A percentile compares a stretch with the other conserved stretches of the same genome.
These are phyloP conservation scores for Lachnellula occidentalis DNA, from an alignment of 2,329 filamentous ascomycete genomes.

Conservation along the genomic window DNA sequence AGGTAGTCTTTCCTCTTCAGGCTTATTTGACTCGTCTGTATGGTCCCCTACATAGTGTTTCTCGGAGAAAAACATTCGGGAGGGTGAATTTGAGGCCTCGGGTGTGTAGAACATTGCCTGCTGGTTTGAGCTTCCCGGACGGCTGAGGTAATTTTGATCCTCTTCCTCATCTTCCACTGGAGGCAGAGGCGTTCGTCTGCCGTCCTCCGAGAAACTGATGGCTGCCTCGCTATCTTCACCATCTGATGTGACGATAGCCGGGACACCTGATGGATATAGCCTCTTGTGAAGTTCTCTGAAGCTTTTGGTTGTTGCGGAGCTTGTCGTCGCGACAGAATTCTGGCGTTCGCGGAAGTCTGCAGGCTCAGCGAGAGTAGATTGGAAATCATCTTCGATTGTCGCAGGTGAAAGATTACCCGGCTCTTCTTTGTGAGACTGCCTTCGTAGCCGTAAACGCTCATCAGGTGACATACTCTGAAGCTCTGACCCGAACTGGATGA, in stretches of 20 bases:
- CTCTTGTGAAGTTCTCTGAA: constrained; percentile 60
- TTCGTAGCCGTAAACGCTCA: constrained; percentile 63
- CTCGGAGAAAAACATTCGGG: not conserved
- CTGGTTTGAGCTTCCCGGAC: constrained; percentile 14
- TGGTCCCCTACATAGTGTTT: not conserved
- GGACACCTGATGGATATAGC: constrained; percentile 44
- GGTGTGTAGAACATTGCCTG: constrained; percentile 30
- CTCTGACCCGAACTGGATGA: constrained; percentile 94
- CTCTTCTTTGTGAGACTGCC: constrained; percentile 41
- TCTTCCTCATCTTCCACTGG: constrained; percentile 38
- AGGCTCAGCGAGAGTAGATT: constrained; percentile 43
- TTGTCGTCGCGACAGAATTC: constrained; percentile 58
- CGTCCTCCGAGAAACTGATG: constrained; percentile 53
- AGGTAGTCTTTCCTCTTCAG: not conserved
- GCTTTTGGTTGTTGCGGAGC: constrained; percentile 61
- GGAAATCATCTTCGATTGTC: constrained; percentile 42
- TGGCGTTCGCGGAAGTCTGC: constrained; percentile 43
- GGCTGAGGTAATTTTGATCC: constrained; percentile 7
- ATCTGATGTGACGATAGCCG: constrained; percentile 20
- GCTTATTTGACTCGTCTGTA: too few species aligned
- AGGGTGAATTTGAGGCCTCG: constrained; percentile 20
- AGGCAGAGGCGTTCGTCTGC: constrained; percentile 47
- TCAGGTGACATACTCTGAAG: constrained; percentile 73
- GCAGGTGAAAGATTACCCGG: constrained; percentile 17
- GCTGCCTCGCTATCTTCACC: constrained; percentile 58